These are phyloP conservation scores for Umbelopsis sp. DNA, from an alignment of 371 early-diverging fungal species.

Conservation along the genomic window DNA sequence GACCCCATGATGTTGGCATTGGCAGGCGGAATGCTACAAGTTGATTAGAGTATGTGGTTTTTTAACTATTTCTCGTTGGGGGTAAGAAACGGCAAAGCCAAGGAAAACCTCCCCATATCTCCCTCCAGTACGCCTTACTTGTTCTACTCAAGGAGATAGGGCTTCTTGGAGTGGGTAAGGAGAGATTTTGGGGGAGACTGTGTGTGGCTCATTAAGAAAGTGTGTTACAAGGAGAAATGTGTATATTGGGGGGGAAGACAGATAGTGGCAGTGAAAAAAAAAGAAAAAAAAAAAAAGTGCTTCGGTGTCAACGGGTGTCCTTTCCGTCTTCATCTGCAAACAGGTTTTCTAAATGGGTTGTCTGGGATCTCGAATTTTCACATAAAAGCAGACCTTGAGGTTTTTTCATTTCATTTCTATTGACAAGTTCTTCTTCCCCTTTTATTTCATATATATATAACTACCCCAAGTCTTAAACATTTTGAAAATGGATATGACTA, in stretches of 20 bases:
- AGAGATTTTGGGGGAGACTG: neutral
- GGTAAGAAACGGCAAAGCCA: too few relatives aligned
- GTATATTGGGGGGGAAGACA: neutral
- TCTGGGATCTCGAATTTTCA: neutral
- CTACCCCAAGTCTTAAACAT: neutral
- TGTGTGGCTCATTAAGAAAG: conserved; percentile 12
- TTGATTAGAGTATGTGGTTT: neutral
- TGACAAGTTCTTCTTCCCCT: neutral
- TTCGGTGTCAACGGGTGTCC: conserved; percentile 16
- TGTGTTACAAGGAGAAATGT: conserved; percentile 12
- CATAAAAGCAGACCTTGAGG: neutral
- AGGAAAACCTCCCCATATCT: neutral
- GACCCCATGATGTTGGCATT: neutral
- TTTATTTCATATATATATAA: conserved; percentile 1
- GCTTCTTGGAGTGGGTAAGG: conserved; percentile 10
- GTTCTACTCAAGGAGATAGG: neutral
- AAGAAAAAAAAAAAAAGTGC: neutral
- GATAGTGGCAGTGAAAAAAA: too few relatives aligned
- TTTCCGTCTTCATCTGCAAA: conserved; percentile 7
- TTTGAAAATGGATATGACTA: conserved; percentile 18
- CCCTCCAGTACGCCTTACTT: neutral
- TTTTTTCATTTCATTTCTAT: neutral
- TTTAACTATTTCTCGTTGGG: too few relatives aligned
- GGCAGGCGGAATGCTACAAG: neutral
- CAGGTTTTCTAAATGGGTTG: conserved; percentile 4